Evolutionary conservation across 106 monocot genomes (phyloP).

Genomic region (Narthecium ossifragum): DNA sequence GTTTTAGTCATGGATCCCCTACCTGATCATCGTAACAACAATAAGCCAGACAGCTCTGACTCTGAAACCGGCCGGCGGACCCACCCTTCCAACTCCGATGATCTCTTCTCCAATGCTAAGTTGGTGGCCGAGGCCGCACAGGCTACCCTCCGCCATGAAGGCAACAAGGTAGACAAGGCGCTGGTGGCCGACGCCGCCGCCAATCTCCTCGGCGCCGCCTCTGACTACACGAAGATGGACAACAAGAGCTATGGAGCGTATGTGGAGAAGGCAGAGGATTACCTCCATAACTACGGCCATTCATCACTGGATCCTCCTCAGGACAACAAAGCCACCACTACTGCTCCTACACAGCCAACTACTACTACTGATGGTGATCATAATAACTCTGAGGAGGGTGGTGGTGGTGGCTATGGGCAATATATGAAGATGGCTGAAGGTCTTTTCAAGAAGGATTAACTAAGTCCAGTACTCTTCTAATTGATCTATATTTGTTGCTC

Average conservation of each 20-base stretch:
- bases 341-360: neutral
- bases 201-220: slow-evolving; percentile 24
- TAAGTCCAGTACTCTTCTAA: too few relatives aligned
- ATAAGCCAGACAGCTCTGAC: too few relatives aligned
- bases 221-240: slow-evolving; percentile 16
- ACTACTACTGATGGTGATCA: neutral
- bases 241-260: slow-evolving; percentile 26
- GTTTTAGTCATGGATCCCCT: too few relatives aligned
- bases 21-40: too few relatives aligned
- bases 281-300: slow-evolving; percentile 21
- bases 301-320: neutral
- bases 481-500: too few relatives aligned
- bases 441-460: slow-evolving; percentile 15
- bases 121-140: slow-evolving; percentile 15
- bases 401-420: slow-evolving; percentile 10
- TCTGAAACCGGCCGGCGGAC: too few relatives aligned
- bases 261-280: slow-evolving; percentile 30
- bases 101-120: slow-evolving; percentile 17
- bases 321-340: neutral
- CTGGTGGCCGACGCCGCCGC: slow-evolving; percentile 20
- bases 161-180: slow-evolving; percentile 22
- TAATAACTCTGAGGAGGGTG: neutral
- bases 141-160: neutral
- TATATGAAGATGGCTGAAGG: slow-evolving; percentile 17
- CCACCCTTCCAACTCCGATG: too few relatives aligned